These are phyloP conservation scores for Aspergillus versicolor DNA, from an alignment of 2,329 filamentous ascomycete genomes.

Conservation along the genomic window DNA sequence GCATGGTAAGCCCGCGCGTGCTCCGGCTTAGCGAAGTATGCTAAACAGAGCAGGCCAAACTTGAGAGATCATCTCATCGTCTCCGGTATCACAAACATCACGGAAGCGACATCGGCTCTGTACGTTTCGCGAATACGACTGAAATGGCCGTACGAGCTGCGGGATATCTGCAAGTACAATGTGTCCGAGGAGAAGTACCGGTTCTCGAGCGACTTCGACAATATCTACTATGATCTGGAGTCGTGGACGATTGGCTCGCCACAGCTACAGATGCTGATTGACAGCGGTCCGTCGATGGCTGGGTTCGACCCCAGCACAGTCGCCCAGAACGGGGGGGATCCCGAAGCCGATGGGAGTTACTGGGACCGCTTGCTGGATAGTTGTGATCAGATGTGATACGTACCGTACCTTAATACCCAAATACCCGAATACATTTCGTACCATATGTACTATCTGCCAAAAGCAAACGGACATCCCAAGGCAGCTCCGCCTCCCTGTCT, in stretches of 20 bases:
- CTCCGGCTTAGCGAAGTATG: not conserved
- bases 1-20: conserved; percentile 4
- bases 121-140: conserved; percentile 12
- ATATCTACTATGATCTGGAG: conserved; percentile 7
- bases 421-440: not conserved
- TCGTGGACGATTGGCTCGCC: conserved; percentile 2
- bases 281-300: not conserved
- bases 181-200: conserved; percentile 5
- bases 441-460: not conserved
- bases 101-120: conserved; percentile 4
- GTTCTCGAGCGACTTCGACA: conserved; percentile 11
- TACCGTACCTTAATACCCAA: not conserved
- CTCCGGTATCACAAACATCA: conserved; percentile 1
- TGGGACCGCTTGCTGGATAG: conserved; percentile 8
- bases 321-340: not conserved
- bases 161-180: conserved; percentile 12
- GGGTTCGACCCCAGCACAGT: not conserved
- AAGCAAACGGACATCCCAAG: conserved; percentile 7
- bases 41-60: conserved; percentile 5
- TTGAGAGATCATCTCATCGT: conserved; percentile 12
- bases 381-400: conserved; percentile 3
- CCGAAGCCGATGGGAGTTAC: not conserved
- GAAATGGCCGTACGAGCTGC: conserved; percentile 12
- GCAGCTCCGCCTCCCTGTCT: not conserved
- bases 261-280: conserved; percentile 5